A percentile compares a stretch with the other conserved stretches of the same genome.
phyloP scores from a whole-genome alignment of 176 grass and related monocot genomes.

The Bonia amplexicaulis region DNA sequence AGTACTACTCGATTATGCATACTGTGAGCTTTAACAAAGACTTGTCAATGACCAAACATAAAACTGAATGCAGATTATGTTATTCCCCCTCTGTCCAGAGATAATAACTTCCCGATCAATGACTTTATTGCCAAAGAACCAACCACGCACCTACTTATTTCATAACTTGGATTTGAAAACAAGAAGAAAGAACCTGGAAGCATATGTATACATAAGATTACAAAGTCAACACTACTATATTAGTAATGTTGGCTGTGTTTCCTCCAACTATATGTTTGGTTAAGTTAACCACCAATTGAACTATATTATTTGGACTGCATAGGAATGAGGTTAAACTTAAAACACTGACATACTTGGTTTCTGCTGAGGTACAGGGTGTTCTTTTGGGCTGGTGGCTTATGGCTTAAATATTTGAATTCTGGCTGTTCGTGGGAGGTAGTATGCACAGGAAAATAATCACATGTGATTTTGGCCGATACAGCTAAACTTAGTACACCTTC shows the following conservation, averaged over 20 bases:
- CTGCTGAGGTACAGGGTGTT: background rate
- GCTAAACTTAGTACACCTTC: no score
- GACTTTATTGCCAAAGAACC: background rate
- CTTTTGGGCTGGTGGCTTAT: no score
- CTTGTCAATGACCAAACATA: background rate
- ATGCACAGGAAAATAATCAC: no score
- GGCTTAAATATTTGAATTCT: no score
- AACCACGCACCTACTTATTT: background rate
- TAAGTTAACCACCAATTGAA: background rate
- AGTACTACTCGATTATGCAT: background rate
- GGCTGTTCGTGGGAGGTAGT: no score
- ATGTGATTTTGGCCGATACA: no score
- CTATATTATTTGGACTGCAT: slow-evolving; percentile 3
- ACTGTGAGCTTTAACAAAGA: background rate
- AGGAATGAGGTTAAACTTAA: background rate
- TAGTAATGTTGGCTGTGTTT: background rate
- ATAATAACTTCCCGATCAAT: background rate
- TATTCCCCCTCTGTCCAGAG: background rate
- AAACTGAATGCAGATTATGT: background rate
- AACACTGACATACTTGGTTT: background rate
- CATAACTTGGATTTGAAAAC: background rate
- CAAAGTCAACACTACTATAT: slow-evolving; percentile 3
- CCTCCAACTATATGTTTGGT: background rate
- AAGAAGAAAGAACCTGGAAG: background rate
- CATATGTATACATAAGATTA: background rate